Percentiles rank a stretch among this genome's conserved stretches.
Conservation (phyloP, 2,329 filamentous ascomycete species). For the Ramularia collo-cygni region DNA sequence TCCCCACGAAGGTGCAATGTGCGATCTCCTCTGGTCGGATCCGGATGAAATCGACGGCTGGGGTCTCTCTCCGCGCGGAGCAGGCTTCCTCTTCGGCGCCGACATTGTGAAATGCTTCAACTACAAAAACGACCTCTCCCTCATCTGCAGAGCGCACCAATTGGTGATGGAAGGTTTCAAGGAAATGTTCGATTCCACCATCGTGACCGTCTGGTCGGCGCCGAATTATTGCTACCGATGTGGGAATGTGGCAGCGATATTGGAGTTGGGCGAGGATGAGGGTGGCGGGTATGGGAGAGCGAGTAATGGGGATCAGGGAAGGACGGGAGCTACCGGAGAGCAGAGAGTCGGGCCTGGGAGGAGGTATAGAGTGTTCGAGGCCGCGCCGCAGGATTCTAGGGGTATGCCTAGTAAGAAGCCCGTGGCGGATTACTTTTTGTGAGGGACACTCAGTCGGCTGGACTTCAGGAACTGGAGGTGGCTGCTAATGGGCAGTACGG, state of each 20-base stretch:
- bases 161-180: constrained; percentile 99
- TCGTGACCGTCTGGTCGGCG: constrained; percentile 82
- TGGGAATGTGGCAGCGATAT: constrained; percentile 69
- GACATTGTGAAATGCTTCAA: constrained; percentile 97
- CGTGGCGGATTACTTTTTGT: constrained; percentile 91
- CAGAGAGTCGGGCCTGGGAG: constrained; percentile 66
- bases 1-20: constrained; percentile 97
- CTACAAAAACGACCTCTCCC: constrained; percentile 80
- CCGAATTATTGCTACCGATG: constrained; percentile 39
- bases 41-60: constrained; percentile 97
- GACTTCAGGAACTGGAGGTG: no score
- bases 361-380: constrained; percentile 91
- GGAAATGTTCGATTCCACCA: constrained; percentile 94
- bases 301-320: constrained; percentile 61
- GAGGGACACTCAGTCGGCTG: no score
- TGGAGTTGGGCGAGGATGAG: constrained; percentile 81
- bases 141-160: constrained; percentile 92
- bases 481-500: no score
- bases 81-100: constrained; percentile 89
- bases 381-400: constrained; percentile 87
- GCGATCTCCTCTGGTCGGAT: constrained; percentile 95
- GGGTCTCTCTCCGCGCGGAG: constrained; percentile 88
- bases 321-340: constrained; percentile 33
- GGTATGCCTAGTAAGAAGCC: constrained; percentile 99
- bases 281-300: constrained; percentile 42